Base-by-base conservation (phyloP, 352 stramenopile genomes). In the Globisporangium sylvaticum region DNA sequence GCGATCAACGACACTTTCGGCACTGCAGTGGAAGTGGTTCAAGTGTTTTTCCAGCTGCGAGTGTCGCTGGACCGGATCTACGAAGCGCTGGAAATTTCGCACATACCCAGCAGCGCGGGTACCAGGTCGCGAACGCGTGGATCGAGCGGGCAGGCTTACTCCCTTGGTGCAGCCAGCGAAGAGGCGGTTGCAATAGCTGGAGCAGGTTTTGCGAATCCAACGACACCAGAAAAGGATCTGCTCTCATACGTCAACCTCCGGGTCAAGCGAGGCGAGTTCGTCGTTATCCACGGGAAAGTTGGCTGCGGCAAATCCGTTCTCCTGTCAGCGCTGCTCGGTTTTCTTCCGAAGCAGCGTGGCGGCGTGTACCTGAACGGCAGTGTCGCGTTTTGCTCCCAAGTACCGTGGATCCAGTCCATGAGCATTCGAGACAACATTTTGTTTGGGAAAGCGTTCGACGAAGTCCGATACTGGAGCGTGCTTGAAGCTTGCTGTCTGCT, bases 371-470 rank as follows among this genome's bases (percentile, higher is more conserved):
- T 93, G 2, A 53, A 73, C 10, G 74, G 77, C 44, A 75, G 67
- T 20, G 59, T 91, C 10, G 82, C 81, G 8, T 98, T 97, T 72
- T 97, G 86, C 65, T 83, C 93, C 5, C 96, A 99, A 75, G 85
- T 88, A 20, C 85, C 96, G 31, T 99, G 97, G 84, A 97, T 99
- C 62, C 89, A 99, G 73, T 98, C 99, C 68, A 92, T 92, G 32
- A 98, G 88, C 24, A 78, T 99, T 3, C 84, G 88, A n/a, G 91
- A 98, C 27, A 99, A 99, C 75, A 97, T 99, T 65, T 70, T 99
- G 6, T 99, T 99, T 78, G 94, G 95, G 4, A 82, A 81, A 25
- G 64, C 71, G 7, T 95, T 89, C 55, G 76, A 96, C 64, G 72
- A 70, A 32, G 73, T 71, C 10, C 77, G 77, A 37, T 93, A 95